Evolutionary conservation across 306 rosid species (phyloP).

Genomic region (Glycyrrhiza uralensis): DNA sequence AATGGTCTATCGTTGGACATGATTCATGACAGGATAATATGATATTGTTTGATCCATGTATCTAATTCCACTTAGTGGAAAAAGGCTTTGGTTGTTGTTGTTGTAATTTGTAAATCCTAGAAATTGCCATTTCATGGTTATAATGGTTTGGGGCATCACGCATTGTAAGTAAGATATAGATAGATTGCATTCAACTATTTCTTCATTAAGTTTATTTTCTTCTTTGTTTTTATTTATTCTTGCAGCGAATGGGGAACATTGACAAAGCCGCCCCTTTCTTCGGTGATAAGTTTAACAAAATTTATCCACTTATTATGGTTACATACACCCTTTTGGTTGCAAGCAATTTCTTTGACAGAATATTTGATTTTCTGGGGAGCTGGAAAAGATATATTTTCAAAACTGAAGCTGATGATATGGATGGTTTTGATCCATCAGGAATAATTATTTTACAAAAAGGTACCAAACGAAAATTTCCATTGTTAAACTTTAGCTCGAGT

Average conservation of each 20-base stretch:
- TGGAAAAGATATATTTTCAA: constrained; percentile 85
- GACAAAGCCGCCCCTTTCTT: constrained; percentile 80
- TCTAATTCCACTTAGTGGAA: too few relatives aligned
- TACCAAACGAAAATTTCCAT: constrained; percentile 23
- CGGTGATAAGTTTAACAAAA: constrained; percentile 73
- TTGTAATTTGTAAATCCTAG: too few relatives aligned
- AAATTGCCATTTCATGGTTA: not conserved
- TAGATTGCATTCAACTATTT: not conserved
- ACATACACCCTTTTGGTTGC: constrained; percentile 90
- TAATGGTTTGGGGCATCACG: not conserved
- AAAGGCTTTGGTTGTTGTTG: not conserved
- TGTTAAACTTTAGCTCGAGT: constrained; percentile 2
- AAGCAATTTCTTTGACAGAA: constrained; percentile 75
- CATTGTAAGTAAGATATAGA: not conserved
- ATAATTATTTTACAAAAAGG: constrained; percentile 84
- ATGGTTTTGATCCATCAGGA: constrained; percentile 95
- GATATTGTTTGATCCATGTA: not conserved
- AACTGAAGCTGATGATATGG: constrained; percentile 87
- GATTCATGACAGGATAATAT: not conserved
- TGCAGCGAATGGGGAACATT: constrained; percentile 95
- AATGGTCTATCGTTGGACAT: not conserved
- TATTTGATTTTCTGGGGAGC: constrained; percentile 79
- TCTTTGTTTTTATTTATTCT: not conserved
- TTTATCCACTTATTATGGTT: constrained; percentile 98
- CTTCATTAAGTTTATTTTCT: constrained; percentile 3